A percentile compares a stretch with the other conserved stretches of the same genome.
Evolutionary conservation across 2,329 filamentous ascomycete species (phyloP).

Genomic region (Apiospora saccharicola): DNA sequence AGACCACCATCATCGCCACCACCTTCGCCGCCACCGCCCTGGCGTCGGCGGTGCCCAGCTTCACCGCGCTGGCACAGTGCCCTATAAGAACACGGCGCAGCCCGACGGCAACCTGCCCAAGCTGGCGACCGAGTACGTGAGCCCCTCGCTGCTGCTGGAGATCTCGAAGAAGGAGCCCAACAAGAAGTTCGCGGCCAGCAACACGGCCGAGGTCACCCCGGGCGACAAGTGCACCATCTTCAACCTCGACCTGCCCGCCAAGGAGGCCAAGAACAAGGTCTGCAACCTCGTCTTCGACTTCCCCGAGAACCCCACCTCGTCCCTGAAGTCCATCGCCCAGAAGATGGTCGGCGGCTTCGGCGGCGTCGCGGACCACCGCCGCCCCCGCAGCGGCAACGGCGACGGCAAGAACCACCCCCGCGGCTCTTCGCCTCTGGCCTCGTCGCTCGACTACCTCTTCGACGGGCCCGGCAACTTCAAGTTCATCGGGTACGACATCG

Average conservation of each 20-base stretch:
- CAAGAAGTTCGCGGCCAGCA: conserved; percentile 8
- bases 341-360: background rate
- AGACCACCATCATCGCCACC: background rate
- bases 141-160: conserved; percentile 6
- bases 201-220: conserved; percentile 16
- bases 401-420: background rate
- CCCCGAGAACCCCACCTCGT: background rate
- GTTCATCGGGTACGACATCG: conserved; percentile 17
- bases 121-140: background rate
- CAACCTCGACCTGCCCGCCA: conserved; percentile 12
- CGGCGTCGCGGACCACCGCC: background rate
- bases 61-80: background rate
- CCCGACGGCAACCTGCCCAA: conserved; percentile 5
- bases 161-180: conserved; percentile 19
- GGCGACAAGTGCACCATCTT: conserved; percentile 22
- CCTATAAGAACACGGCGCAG: conserved; percentile 12
- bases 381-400: background rate
- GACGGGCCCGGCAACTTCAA: conserved; percentile 20
- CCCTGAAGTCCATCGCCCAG: background rate
- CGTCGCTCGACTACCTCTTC: background rate
- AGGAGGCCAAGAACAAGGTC: background rate
- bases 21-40: conserved; percentile 7
- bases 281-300: conserved; percentile 24
- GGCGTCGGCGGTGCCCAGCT: background rate
- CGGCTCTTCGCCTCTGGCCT: background rate